Evolutionary conservation across 192 early-diverging fungal species (phyloP), one percentile per base, ranked within the genome.

Genomic region (Coemansia furcata): DNA sequence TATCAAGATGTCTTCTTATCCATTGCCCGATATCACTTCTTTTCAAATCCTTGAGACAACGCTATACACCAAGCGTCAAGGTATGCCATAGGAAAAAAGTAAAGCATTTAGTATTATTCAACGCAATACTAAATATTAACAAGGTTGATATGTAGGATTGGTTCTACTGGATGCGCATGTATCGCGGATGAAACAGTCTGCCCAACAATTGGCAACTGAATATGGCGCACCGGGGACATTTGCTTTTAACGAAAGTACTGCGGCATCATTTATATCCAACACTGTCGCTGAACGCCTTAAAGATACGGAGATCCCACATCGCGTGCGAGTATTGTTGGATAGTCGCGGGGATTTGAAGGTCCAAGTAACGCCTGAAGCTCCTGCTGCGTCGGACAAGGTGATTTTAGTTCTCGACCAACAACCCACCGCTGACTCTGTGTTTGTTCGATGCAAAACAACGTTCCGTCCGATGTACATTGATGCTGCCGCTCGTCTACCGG

Each of bases 1-100:
- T 1, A 42, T 14, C 11, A 15, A 0, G 3, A 54, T 54, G 50
- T 54, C 54, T 57, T 2, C 14, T 33, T 11, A 8, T 4, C 6
- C 29, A 17, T 59, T 78, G 11, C 77, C 78, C 0, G 69, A 71
- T 30, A 65, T 64, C 4, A 46, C 40, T 39, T 54, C 52, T 15
- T 75, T 80, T 38, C 66, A 63, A 47, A 55, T 80, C 23, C 73
- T 80, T 26, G 78, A 80, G 30, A 80, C 78, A 2, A 76, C 78
- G 11, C 43, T 65, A 6, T 69, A 72, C 26, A 59, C 63, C 9
- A 21, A 33, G 11, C n/a, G 33, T 33, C 17, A 44, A 19, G 72
- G 72, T 33, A 69, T 11, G 40, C 3, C 17, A 9, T 12, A 26
- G 40, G 15, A 4, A 29, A 12, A 37, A 59, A 33, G 8, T n/a